Base-by-base conservation (phyloP, 352 stramenopile species). In the Phytopythium helicoides region DNA sequence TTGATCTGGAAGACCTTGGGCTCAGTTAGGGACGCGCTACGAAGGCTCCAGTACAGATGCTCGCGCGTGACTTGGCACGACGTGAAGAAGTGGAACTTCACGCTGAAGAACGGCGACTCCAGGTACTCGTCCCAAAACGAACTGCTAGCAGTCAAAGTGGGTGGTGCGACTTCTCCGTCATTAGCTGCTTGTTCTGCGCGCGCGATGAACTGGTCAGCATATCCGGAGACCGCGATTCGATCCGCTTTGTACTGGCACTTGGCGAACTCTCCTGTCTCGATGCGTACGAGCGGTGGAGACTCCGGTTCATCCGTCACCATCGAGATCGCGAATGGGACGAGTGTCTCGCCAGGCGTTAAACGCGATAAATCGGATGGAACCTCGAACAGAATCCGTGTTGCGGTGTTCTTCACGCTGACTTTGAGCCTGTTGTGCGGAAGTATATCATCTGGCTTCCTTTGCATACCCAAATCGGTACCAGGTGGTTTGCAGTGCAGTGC, bases 231-330 rank as follows among this genome's bases (percentile, higher is more conserved):
- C 9, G 68, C 66, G 21, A 92, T 60, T 5, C 57, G 62, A 31
- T 92, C 71, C 9, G 70, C 73, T 31, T 77, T 75, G 64, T 87
- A 87, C 46, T 86, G 72, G 3, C 70, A 88, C 52, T 92, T 92
- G 26, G 76, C 70, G 42, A 87, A 87, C 35, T 77, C 66, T 10
- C 78, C 78, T 0, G 78, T 88, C 35, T 87, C 73, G 12, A 92
- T 52, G 16, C 64, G 68, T 1, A 92, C 42, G 19, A 60, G 71
- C 1, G 81, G 76, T 1, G 66, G 54, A 8, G 76, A 63, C 3
- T 62, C 64, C 14, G 44, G 52, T 12, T 73, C 53, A 54, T 73
- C 64, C 1, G 78, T 88, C 22, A 72, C 63, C 11, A 89, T 53
- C 3, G 64, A 64, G 38, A 89, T 58, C 16, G 65, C 61, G 46